Evolutionary conservation across 176 grass and related monocot genomes (phyloP).

Genomic region (Oryza meyeriana): DNA sequence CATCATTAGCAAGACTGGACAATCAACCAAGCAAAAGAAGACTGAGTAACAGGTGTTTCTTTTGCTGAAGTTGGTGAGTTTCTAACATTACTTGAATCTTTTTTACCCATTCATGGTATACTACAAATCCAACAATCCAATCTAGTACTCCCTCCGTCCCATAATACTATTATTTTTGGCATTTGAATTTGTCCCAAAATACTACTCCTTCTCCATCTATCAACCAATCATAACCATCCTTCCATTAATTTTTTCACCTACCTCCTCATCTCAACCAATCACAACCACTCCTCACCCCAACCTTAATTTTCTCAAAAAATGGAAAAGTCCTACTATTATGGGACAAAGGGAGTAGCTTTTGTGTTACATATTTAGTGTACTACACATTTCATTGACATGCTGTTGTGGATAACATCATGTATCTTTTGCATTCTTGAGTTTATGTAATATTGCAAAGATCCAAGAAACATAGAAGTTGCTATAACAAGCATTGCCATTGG

Average conservation of each 20-base stretch:
- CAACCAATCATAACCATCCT: too few species aligned
- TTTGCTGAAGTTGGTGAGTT: constrained; percentile 33
- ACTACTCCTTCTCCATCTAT: too few species aligned
- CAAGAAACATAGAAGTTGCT: neutral
- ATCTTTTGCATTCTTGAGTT: neutral
- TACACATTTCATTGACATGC: neutral
- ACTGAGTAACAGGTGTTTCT: constrained; percentile 52
- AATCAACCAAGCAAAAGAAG: constrained; percentile 88
- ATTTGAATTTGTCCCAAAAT: too few species aligned
- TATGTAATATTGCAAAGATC: neutral
- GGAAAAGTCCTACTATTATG: too few species aligned
- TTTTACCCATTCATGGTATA: neutral
- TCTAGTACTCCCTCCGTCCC: too few species aligned
- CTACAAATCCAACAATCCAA: constrained; percentile 19
- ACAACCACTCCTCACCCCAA: too few species aligned
- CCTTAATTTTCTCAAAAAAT: too few species aligned
- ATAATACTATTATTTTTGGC: too few species aligned
- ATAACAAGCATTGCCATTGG: neutral
- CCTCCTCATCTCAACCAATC: too few species aligned
- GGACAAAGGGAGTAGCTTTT: too few species aligned
- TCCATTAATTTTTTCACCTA: too few species aligned
- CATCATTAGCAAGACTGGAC: constrained; percentile 40
- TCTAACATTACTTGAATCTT: neutral
- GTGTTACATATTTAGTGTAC: neutral
- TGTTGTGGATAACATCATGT: neutral